A percentile compares a stretch with the other conserved stretches of the same genome.
Evolutionary conservation across 1,139 yeast genomes (phyloP).

Genomic region (Geotrichum armillariae): DNA sequence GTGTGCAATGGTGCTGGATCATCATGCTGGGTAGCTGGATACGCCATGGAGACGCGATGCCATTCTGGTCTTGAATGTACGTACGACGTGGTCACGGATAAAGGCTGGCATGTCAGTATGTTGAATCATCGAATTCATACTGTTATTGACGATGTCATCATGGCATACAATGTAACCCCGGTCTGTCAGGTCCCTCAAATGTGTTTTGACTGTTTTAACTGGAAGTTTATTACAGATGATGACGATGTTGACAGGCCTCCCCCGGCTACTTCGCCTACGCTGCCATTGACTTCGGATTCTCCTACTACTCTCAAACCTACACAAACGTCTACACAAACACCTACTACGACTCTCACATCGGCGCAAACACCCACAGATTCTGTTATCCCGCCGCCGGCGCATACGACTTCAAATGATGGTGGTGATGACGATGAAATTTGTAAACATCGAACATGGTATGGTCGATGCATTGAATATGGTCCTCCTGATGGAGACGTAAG

Average conservation of each 20-base stretch:
- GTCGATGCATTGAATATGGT: conserved; percentile 33
- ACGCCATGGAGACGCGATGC: conserved; percentile 96
- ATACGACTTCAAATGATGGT: conserved; percentile 19
- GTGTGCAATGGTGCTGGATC: conserved; percentile 95
- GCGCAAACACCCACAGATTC: conserved; percentile 6
- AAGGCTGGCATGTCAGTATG: conserved; percentile 89
- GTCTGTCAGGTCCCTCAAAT: conserved; percentile 73
- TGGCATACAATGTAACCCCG: conserved; percentile 75
- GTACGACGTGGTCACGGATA: conserved; percentile 85
- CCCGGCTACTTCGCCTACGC: background rate
- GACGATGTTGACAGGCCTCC: conserved; percentile 25
- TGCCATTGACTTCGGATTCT: conserved; percentile 7
- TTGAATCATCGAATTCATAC: conserved; percentile 89
- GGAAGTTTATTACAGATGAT: conserved; percentile 68
- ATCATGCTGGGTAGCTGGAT: conserved; percentile 87
- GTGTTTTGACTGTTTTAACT: conserved; percentile 80
- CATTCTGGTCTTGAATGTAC: conserved; percentile 89
- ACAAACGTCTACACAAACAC: no score
- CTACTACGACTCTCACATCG: no score
- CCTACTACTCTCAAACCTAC: no score
- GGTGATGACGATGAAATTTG: conserved; percentile 25
- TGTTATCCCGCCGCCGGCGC: conserved; percentile 6
- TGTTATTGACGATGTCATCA: conserved; percentile 79
- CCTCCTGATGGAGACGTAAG: conserved; percentile 17
- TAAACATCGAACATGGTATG: conserved; percentile 33